phyloP scores from a whole-genome alignment of 257 asterid genomes.

The Echium plantagineum region DNA sequence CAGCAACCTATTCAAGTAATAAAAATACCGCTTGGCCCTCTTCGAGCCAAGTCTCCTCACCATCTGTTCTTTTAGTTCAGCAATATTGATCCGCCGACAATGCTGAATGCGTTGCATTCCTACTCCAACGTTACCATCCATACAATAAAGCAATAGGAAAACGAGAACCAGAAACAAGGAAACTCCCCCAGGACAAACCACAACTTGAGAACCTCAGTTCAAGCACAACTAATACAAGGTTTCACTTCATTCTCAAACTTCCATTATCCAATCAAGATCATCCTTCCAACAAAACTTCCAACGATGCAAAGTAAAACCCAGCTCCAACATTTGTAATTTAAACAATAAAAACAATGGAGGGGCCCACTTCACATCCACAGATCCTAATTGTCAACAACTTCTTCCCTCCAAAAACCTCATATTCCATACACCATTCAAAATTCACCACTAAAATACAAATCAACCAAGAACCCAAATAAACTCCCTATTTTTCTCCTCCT shows the following conservation, averaged over 20 bases:
- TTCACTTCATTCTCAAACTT: background rate
- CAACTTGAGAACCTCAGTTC: background rate
- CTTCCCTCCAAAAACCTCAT: background rate
- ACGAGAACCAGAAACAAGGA: background rate
- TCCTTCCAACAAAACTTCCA: background rate
- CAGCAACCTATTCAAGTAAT: conserved; percentile 1
- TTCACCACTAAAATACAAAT: background rate
- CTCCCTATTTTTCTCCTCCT: background rate
- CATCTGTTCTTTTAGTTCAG: background rate
- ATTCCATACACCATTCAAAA: background rate
- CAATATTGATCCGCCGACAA: background rate
- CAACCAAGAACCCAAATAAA: background rate
- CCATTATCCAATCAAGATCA: background rate
- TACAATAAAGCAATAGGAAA: background rate
- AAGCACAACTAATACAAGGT: background rate
- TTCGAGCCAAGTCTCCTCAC: background rate
- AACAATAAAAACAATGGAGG: background rate
- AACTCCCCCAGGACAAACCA: background rate
- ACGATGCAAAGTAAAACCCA: background rate
- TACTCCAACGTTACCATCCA: background rate
- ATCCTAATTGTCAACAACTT: background rate
- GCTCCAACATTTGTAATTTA: background rate
- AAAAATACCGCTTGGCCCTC: conserved; percentile 1
- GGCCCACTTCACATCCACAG: background rate
- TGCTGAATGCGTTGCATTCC: background rate